A percentile compares a stretch with the other conserved stretches of the same genome.
phyloP scores from a whole-genome alignment of 306 rosid species.

The Sicyos baderoa region DNA sequence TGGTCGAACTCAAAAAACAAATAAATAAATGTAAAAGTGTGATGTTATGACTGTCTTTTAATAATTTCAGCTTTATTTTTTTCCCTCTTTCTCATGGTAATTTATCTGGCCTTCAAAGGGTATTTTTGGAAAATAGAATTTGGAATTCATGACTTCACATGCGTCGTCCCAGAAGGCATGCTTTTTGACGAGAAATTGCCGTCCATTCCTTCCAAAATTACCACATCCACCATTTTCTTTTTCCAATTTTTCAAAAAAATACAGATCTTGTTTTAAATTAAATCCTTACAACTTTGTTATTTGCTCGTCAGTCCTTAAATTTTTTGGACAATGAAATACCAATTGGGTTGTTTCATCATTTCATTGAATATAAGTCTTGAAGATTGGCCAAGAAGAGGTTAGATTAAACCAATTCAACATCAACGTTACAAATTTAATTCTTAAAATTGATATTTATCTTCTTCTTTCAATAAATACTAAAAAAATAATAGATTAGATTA shows the following conservation, averaged over 20 bases:
- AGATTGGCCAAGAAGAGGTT: too few relatives aligned
- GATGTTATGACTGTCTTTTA: too few relatives aligned
- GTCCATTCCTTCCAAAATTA: slow-evolving; percentile 7
- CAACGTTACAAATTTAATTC: too few relatives aligned
- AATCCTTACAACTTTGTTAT: neutral
- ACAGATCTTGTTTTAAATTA: neutral
- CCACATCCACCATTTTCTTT: neutral
- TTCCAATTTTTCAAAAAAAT: neutral
- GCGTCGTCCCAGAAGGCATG: slow-evolving; percentile 65
- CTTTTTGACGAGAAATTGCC: slow-evolving; percentile 31
- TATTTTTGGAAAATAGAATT: slow-evolving; percentile 13
- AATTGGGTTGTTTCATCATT: too few relatives aligned
- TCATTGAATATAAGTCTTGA: too few relatives aligned
- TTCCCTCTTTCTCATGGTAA: neutral
- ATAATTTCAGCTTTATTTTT: neutral
- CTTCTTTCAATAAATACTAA: too few relatives aligned
- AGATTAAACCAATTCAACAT: too few relatives aligned
- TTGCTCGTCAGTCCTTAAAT: neutral
- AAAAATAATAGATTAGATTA: too few relatives aligned
- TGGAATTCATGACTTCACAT: slow-evolving; percentile 44
- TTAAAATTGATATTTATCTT: too few relatives aligned
- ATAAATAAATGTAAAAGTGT: too few relatives aligned
- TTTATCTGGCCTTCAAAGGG: neutral
- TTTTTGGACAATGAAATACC: too few relatives aligned
- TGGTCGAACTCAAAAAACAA: too few relatives aligned